A percentile compares a stretch with the other conserved stretches of the same genome.
Conservation (phyloP, 1,284 basidiomycete genomes). For the Sanguinoderma infundibulare region DNA sequence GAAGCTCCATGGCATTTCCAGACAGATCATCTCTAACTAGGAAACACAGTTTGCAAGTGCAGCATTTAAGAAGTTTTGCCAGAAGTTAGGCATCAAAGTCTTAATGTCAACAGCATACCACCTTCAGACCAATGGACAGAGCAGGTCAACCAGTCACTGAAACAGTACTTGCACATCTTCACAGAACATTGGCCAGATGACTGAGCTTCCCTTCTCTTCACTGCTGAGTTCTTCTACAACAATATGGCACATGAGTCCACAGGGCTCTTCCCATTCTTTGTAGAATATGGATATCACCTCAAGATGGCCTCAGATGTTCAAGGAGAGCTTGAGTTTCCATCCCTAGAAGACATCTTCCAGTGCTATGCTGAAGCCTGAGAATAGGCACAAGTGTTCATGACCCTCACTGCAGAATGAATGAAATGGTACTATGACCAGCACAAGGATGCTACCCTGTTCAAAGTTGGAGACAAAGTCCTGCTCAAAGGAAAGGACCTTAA, state of each 20-base stretch:
- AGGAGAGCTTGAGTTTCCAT: background rate
- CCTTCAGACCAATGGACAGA: constrained; percentile 38
- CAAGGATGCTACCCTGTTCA: constrained; percentile 25
- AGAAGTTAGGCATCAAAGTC: constrained; percentile 10
- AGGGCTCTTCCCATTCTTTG: background rate
- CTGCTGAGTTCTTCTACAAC: constrained; percentile 1
- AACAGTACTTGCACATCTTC: constrained; percentile 28
- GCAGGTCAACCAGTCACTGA: constrained; percentile 34
- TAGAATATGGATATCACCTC: background rate
- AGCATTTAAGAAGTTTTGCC: constrained; percentile 7
- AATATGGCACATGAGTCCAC: background rate
- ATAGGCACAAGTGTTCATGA: background rate
- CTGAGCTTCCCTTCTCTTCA: background rate
- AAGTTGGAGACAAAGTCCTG: background rate
- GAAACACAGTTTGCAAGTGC: constrained; percentile 40
- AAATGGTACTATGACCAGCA: constrained; percentile 14
- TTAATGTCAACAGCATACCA: constrained; percentile 32
- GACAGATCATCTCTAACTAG: constrained; percentile 37
- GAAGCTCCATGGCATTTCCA: constrained; percentile 32
- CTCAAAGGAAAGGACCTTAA: background rate
- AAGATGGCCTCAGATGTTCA: background rate
- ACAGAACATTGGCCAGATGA: constrained; percentile 6
- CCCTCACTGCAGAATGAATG: background rate
- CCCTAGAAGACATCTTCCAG: background rate
- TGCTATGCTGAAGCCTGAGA: background rate